These are phyloP conservation scores for Saxispiralis lemnorum DNA, from an alignment of 495 filamentous ascomycete species.

Conservation along the genomic window DNA sequence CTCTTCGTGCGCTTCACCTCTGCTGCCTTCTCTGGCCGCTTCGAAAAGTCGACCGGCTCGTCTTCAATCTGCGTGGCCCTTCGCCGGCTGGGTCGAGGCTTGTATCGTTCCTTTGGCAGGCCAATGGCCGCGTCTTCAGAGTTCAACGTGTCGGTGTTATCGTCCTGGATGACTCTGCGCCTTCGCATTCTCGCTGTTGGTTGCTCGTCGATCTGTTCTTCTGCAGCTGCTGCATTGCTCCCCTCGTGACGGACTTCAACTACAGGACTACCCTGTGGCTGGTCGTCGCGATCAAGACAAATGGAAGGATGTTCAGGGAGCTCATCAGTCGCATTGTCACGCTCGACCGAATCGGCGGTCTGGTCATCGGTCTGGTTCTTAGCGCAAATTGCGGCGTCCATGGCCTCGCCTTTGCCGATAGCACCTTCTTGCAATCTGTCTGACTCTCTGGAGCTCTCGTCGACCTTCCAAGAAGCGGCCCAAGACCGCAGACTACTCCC, in stretches of 20 bases:
- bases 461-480: too few relatives aligned
- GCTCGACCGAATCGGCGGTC: too few relatives aligned
- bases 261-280: background rate
- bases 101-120: conserved; percentile 20
- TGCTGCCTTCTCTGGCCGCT: conserved; percentile 18
- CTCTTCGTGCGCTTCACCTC: conserved; percentile 20
- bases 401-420: too few relatives aligned
- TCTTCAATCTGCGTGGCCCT: conserved; percentile 17
- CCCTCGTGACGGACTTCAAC: background rate
- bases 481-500: too few relatives aligned
- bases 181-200: background rate
- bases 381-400: too few relatives aligned
- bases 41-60: conserved; percentile 17
- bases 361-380: too few relatives aligned
- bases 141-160: conserved; percentile 8
- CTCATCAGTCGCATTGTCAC: too few relatives aligned
- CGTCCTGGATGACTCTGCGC: background rate
- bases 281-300: background rate
- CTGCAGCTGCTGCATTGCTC: background rate
- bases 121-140: conserved; percentile 17
- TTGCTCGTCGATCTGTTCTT: background rate
- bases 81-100: conserved; percentile 23
- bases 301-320: too few relatives aligned
- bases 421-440: too few relatives aligned
- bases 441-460: too few relatives aligned